Percentiles rank a stretch among this genome's conserved stretches.
phyloP scores from a whole-genome alignment of 306 rosid genomes.

The Alnus rubra region DNA sequence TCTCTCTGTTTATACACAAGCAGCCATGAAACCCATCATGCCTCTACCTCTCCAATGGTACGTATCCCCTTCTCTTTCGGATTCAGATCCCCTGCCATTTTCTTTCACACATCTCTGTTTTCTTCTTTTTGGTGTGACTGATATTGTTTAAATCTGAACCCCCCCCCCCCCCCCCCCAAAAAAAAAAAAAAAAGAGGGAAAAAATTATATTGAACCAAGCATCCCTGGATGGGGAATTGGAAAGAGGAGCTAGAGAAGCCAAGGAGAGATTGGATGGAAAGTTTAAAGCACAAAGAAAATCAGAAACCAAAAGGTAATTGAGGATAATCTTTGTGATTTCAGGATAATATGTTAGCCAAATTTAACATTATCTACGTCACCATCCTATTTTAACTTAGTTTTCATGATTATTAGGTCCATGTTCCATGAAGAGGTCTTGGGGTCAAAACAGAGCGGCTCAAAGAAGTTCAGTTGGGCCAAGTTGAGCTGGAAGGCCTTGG shows the following conservation, averaged over 20 bases:
- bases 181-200: conserved; percentile 22
- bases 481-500: conserved; percentile 60
- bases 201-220: conserved; percentile 34
- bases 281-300: conserved; percentile 47
- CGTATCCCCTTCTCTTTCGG: conserved; percentile 6
- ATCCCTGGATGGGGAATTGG: conserved; percentile 51
- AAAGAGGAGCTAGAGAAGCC: conserved; percentile 65
- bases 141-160: not conserved
- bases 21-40: conserved; percentile 50
- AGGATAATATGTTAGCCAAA: not conserved
- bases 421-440: conserved; percentile 25
- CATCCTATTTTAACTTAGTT: not conserved
- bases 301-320: conserved; percentile 40
- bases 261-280: conserved; percentile 73
- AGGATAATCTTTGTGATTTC: not conserved
- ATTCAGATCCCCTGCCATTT: too few species aligned
- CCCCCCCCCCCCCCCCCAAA: too few species aligned
- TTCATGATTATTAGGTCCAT: not conserved
- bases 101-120: not conserved
- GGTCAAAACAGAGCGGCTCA: conserved; percentile 39
- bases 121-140: not conserved
- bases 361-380: not conserved
- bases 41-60: conserved; percentile 46
- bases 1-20: conserved; percentile 63
- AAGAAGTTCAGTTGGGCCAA: conserved; percentile 65